Evolutionary conservation across 192 early-diverging fungal genomes (phyloP).

Genomic region (Coemansia sp.): DNA sequence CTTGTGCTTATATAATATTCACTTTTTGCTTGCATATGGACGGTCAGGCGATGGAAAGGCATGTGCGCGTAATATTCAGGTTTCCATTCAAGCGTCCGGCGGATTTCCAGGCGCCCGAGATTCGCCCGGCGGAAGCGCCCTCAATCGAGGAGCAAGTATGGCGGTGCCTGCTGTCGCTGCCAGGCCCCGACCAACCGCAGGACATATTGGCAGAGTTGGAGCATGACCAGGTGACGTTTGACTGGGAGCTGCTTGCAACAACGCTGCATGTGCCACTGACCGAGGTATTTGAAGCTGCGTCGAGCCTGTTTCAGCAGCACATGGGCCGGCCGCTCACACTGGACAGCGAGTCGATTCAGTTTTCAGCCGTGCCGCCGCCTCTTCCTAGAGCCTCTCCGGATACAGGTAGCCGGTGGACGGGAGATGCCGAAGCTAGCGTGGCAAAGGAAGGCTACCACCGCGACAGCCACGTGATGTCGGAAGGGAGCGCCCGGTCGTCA

Average conservation of each 20-base stretch:
- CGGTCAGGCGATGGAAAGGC: constrained; percentile 1
- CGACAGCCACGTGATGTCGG: too few species aligned
- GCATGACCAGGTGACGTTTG: constrained; percentile 50
- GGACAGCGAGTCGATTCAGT: constrained; percentile 20
- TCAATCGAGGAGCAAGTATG: constrained; percentile 40
- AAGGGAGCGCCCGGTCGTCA: too few species aligned
- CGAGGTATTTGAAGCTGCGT: constrained; percentile 35
- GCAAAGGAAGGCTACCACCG: too few species aligned
- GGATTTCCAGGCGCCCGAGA: constrained; percentile 6
- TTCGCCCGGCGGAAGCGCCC: background rate
- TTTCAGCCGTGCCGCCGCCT: background rate
- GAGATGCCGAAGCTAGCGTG: too few species aligned
- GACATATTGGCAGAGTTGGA: constrained; percentile 47
- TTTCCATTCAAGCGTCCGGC: constrained; percentile 32
- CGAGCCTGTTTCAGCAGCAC: constrained; percentile 26
- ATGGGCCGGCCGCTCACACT: constrained; percentile 26
- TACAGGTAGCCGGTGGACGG: too few species aligned
- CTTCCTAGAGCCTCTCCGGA: too few species aligned
- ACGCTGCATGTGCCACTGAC: constrained; percentile 21
- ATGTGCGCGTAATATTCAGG: constrained; percentile 40
- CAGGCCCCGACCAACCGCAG: constrained; percentile 23
- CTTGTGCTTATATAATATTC: too few species aligned
- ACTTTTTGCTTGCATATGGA: too few species aligned
- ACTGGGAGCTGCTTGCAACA: constrained; percentile 40
- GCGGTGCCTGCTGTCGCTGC: constrained; percentile 29